Evolutionary conservation across 2,329 filamentous ascomycete genomes (phyloP), one percentile per base, ranked within the genome.

Genomic region (Aspergillus arachidicola): DNA sequence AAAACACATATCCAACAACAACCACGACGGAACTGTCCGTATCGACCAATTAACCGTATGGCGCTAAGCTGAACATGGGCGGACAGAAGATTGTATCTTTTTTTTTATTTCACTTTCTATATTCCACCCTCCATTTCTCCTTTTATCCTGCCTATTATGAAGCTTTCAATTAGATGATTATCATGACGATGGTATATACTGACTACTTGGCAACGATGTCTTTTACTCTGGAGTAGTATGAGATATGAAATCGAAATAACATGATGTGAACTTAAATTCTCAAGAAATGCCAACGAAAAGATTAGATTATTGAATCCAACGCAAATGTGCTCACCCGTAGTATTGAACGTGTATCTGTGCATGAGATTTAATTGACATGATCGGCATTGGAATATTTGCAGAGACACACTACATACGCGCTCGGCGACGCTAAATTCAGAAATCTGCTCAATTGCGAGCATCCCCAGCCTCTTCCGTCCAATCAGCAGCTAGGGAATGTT

Each of bases 391-490:
- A 19, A 30, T 48, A 12, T 7, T 16, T 28, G 43, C 43, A 46
- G 10, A 5, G n/a, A 21, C 4, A 28, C 5, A 28, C 23, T n/a
- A 19, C 46, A n/a, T 34, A 11, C 32, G 32, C 10, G 32, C 32
- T 5, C 32, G 32, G 32, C 46, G n/a, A 38, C 51, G 51, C 51
- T 55, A 55, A 55, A 36, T 36, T 14, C n/a, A 14, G 19, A 68
- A 74, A 73, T 64, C 16, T 69, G 72, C 71, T 72, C 72, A 73
- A 72, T 71, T 71, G 56, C 56, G 64, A 69, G 69, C 72, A 72
- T 36, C 57, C 43, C 26, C 32, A 26, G 54, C 28, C 48, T 21
- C 28, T 21, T n/a, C 48, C 48, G 14, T 16, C 58, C 60, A 69
- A 71, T 71, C 58, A 66, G 57, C 38, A 41, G 38, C 34, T 30